Percentiles rank a stretch among this genome's conserved stretches.
phyloP scores from a whole-genome alignment of 2,329 filamentous ascomycete genomes.

The Colletotrichum viniferum region DNA sequence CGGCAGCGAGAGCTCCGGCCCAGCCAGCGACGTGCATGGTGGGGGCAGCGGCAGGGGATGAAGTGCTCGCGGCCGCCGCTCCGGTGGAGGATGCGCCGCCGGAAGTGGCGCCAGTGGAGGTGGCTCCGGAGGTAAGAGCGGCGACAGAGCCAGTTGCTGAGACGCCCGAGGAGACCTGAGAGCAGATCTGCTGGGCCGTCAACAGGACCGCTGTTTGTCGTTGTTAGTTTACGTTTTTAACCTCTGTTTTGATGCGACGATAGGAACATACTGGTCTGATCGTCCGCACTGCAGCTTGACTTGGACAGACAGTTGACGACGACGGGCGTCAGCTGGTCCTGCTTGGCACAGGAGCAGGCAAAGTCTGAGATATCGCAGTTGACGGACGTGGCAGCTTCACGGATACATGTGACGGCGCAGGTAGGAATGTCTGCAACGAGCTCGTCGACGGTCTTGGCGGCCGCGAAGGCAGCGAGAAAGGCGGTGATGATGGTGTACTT shows the following conservation, averaged over 20 bases:
- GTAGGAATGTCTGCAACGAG: conserved; percentile 36
- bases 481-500: conserved; percentile 30
- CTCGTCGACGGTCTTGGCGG: conserved; percentile 27
- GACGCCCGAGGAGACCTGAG: background rate
- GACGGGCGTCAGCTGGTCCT: conserved; percentile 35
- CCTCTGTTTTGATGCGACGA: background rate
- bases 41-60: conserved; percentile 25
- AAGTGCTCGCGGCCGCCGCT: conserved; percentile 6
- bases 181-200: conserved; percentile 29
- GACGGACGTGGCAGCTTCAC: conserved; percentile 30
- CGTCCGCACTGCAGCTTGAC: conserved; percentile 35
- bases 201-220: conserved; percentile 25
- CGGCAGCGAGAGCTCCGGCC: conserved; percentile 32
- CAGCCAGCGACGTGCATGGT: conserved; percentile 30
- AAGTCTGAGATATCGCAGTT: conserved; percentile 39
- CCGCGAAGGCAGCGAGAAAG: conserved; percentile 28
- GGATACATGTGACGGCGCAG: conserved; percentile 43
- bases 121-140: background rate
- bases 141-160: background rate
- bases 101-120: background rate
- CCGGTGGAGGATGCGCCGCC: conserved; percentile 5
- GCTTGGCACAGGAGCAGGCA: conserved; percentile 42
- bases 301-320: conserved; percentile 39
- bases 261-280: conserved; percentile 36
- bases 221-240: background rate